phyloP scores from a whole-genome alignment of 352 stramenopile genomes.

The Thraustochytrium sp. region DNA sequence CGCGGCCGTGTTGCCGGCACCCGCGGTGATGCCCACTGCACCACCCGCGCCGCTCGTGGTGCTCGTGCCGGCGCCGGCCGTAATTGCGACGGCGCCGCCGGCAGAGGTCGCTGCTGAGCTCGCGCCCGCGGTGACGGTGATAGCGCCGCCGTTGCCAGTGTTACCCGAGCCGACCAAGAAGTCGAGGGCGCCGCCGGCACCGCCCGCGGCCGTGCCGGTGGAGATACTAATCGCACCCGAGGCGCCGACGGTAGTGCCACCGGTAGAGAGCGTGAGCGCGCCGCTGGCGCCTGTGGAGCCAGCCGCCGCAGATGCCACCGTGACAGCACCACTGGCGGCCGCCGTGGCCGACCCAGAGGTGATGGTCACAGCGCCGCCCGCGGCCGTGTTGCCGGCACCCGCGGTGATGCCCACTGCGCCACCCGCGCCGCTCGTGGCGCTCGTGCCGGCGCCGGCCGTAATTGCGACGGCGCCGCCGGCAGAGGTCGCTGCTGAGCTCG shows the following conservation, averaged over 20 bases:
- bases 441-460: background rate
- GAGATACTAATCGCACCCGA: too few species aligned
- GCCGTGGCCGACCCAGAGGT: background rate
- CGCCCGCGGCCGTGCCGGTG: background rate
- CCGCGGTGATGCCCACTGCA: background rate
- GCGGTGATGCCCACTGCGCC: background rate
- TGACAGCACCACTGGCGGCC: too few species aligned
- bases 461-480: background rate
- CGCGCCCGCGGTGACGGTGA: background rate
- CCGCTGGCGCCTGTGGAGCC: background rate
- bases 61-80: background rate
- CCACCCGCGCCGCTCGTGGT: background rate
- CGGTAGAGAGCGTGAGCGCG: background rate
- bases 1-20: background rate
- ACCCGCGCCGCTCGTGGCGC: background rate
- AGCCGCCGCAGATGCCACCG: too few species aligned
- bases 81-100: background rate
- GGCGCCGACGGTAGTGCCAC: conserved; percentile 22
- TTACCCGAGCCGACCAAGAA: conserved; percentile 59
- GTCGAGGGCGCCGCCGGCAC: background rate
- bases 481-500: background rate
- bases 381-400: background rate
- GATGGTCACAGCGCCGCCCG: background rate
- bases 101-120: background rate
- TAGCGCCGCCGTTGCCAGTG: conserved; percentile 48